phyloP scores from a whole-genome alignment of 1,139 yeast genomes.

The Zhuliangozyma parablackwelliae region DNA sequence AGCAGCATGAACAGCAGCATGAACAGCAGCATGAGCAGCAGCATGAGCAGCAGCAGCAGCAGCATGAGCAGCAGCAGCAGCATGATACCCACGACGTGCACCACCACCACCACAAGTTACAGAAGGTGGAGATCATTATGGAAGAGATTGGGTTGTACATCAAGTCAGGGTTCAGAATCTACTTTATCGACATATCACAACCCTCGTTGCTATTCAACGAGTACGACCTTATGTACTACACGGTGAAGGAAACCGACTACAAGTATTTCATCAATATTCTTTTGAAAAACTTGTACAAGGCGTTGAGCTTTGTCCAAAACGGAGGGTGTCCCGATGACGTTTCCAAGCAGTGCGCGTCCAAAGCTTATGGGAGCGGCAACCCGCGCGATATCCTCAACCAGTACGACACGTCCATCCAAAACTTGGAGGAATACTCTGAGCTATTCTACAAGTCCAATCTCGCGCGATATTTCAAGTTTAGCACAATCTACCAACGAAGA shows the following conservation, averaged over 20 bases:
- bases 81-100: neutral
- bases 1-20: neutral
- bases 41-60: too few species aligned
- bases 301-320: slow-evolving; percentile 33
- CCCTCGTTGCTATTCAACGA: slow-evolving; percentile 43
- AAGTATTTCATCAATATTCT: slow-evolving; percentile 40
- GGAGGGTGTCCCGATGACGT: slow-evolving; percentile 18
- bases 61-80: neutral
- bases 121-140: slow-evolving; percentile 44
- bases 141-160: slow-evolving; percentile 57
- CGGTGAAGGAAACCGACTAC: slow-evolving; percentile 40
- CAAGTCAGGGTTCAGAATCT: slow-evolving; percentile 55
- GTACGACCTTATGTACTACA: slow-evolving; percentile 38
- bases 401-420: slow-evolving; percentile 10
- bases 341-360: slow-evolving; percentile 12
- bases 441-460: slow-evolving; percentile 33
- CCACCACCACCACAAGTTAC: slow-evolving; percentile 15
- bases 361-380: slow-evolving; percentile 30
- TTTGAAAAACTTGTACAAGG: slow-evolving; percentile 40
- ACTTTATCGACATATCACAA: slow-evolving; percentile 51
- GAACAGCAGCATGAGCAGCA: too few species aligned
- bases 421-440: slow-evolving; percentile 19
- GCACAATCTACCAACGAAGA: slow-evolving; percentile 44
- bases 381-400: slow-evolving; percentile 20
- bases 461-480: slow-evolving; percentile 41